Evolutionary conservation across 208 protist species (phyloP).

Genomic region (Trypanosoma boissoni): DNA sequence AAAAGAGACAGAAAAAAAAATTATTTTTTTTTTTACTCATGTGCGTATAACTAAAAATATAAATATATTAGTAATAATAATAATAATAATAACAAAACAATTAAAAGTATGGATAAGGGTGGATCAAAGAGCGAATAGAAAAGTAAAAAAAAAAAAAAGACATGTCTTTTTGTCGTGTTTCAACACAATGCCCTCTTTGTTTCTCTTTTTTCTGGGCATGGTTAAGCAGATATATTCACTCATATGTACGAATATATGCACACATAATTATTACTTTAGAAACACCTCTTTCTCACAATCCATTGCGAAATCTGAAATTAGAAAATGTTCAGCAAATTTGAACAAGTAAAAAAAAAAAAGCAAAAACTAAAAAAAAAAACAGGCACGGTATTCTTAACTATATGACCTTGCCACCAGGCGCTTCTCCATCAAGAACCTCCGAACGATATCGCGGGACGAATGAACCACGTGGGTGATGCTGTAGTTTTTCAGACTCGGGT

Average conservation of each 20-base stretch:
- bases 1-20: too few species aligned
- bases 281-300: too few species aligned
- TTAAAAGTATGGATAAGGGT: too few species aligned
- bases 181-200: too few species aligned
- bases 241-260: too few species aligned
- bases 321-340: background rate
- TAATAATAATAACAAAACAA: background rate
- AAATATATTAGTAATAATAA: background rate
- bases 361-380: background rate
- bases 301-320: too few species aligned
- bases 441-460: constrained; percentile 38
- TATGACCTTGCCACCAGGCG: constrained; percentile 41
- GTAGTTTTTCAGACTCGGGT: constrained; percentile 52
- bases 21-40: too few species aligned
- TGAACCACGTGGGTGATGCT: constrained; percentile 31
- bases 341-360: background rate
- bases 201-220: too few species aligned
- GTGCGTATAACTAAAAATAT: too few species aligned
- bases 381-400: constrained; percentile 7
- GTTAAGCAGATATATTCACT: too few species aligned
- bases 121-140: background rate
- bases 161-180: background rate
- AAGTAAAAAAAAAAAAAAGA: background rate
- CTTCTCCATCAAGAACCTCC: constrained; percentile 58
- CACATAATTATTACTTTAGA: too few species aligned